Percentiles rank a stretch among this genome's conserved stretches.
These are phyloP conservation scores for Fusarium subglutinans DNA, from an alignment of 2,329 filamentous ascomycete genomes.

Conservation along the genomic window DNA sequence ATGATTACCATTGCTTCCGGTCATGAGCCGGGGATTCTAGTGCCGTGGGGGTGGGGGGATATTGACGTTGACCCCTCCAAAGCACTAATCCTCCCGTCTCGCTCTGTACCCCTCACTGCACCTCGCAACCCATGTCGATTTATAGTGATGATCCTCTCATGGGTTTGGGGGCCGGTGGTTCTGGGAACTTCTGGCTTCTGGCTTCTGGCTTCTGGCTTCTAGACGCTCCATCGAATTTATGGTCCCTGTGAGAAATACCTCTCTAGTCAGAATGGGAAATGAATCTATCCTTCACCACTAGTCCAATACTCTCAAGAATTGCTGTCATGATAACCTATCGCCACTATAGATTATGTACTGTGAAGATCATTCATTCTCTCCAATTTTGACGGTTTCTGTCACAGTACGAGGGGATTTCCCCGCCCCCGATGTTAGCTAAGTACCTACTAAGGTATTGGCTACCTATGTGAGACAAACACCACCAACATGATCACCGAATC, in stretches of 20 bases:
- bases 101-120: slow-evolving; percentile 7
- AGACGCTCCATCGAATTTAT: not conserved
- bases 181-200: not conserved
- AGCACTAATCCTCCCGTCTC: not conserved
- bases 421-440: slow-evolving; percentile 1
- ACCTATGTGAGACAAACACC: not conserved
- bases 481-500: not conserved
- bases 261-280: not conserved
- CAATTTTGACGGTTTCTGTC: slow-evolving; percentile 1
- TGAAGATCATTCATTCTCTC: not conserved
- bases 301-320: not conserved
- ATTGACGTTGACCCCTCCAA: slow-evolving; percentile 7
- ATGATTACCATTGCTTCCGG: slow-evolving; percentile 2
- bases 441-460: not conserved
- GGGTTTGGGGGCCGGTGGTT: slow-evolving; percentile 28
- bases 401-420: slow-evolving; percentile 8
- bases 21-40: slow-evolving; percentile 15
- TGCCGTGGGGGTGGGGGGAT: slow-evolving; percentile 28
- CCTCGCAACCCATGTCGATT: not conserved
- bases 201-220: not conserved
- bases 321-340: slow-evolving; percentile 7
- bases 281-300: not conserved
- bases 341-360: not conserved
- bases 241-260: not conserved
- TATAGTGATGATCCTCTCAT: slow-evolving; percentile 1